Evolutionary conservation across 768 basidiomycete species (phyloP), one percentile per base, ranked within the genome.

Genomic region (Suillus occidentalis): DNA sequence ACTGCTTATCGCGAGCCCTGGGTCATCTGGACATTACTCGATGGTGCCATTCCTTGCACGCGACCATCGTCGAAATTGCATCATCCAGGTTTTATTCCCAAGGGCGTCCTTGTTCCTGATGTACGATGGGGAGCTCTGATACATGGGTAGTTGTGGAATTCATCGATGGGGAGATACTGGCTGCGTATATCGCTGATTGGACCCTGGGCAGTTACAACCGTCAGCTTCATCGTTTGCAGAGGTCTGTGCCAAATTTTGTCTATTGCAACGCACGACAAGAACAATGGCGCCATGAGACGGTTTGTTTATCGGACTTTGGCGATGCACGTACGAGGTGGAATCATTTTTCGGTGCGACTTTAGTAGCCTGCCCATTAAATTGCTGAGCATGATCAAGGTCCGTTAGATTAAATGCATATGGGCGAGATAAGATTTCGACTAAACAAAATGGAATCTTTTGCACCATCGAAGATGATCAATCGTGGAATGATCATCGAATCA

Each of bases 121-220:
- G 60, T 60, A 10, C 42, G n/a, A 31, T 9, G 31, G 52, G 20
- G 31, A 31, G 31, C 4, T 31, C 31, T 31, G 31, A 25, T 1
- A 36, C 14, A 20, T 22, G 37, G 16, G 2, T 56, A 20, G 16
- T 56, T 36, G 66, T 77, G 69, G 76, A 77, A 60, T 69, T 69
- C 58, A 66, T 77, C 39, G 60, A 68, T 18, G 76, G 73, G 14
- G 45, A 65, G 22, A 69, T 64, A 59, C 70, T 78, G 34, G 47
- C 58, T 43, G 66, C 62, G 53, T 70, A 72, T 39, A 65, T 67
- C 36, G 64, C 75, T 25, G 72, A 72, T 1, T 75, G 70, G 58
- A 74, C 73, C 8, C 56, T 78, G 8, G 71, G 76, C 3, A 47
- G 70, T 16, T 77, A 76, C 57, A 50, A 77, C 12, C 58, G 63